Base-by-base conservation (phyloP, 75 land plant species). In the Pinus albicaulis region DNA sequence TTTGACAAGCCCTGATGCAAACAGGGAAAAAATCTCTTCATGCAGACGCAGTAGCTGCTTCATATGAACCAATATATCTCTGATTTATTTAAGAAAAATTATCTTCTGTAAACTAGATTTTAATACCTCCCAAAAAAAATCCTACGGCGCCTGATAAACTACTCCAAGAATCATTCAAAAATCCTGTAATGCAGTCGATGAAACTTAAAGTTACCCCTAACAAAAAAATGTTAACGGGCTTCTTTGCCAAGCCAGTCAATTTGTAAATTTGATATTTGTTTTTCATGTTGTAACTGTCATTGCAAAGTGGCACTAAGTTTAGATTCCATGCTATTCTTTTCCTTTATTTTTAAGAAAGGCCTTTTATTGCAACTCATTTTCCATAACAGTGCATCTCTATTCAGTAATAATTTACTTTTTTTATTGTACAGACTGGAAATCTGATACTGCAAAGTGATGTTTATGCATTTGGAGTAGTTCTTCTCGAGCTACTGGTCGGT, bases 401-500 rank as follows among this genome's bases (percentile, higher is more conserved):
- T 24, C n/a, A 62, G 19, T 61, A 5, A 60, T 69, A 15, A 11
- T 38, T 62, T 59, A 0, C 1, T 28, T 48, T 17, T 56, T 57
- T 63, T 60, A 11, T 19, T 55, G 41, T 22, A 52, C 89, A 91
- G 94, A 91, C 96, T 52, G 94, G 96, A 68, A 92, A 92, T 74
- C 89, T 93, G 31, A 93, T 92, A 19, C 28, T 93, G 28, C 94
- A 92, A 70, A 93, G 92, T 61, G 96, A 93, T 77, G 96, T 93
- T 7, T 93, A 91, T 86, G 94, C 92, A 74, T 93, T 92, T 86
- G 96, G 96, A 48, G 89, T 93, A 24, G 96, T 93, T 36, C 85
- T 91, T 26, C 86, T 93, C 15, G 96, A 93, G 81, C 92, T 93
- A 56, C 77, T 93, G 74, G 91, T 94, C 20, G 96, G 96, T 13